Evolutionary conservation across 2,329 filamentous ascomycete species (phyloP).

Genomic region (Thelonectria rubi): DNA sequence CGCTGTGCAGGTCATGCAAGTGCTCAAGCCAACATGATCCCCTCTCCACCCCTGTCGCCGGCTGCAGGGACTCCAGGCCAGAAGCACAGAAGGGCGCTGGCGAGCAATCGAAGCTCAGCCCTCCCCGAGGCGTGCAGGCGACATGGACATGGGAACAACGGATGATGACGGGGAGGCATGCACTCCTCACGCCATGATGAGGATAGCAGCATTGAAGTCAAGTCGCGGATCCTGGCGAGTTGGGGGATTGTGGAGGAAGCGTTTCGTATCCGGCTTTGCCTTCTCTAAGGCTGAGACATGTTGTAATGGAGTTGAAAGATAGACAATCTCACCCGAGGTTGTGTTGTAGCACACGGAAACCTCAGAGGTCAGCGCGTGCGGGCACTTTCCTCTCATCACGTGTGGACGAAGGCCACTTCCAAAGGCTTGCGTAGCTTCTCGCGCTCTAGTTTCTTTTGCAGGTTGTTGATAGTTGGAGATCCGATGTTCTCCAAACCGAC

Average conservation of each 20-base stretch:
- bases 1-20: slow-evolving; percentile 54
- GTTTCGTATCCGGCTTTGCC: slow-evolving; percentile 28
- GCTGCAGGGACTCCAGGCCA: slow-evolving; percentile 45
- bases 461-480: slow-evolving; percentile 1
- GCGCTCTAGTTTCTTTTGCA: background rate
- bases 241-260: slow-evolving; percentile 14
- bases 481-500: background rate
- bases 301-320: slow-evolving; percentile 13
- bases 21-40: slow-evolving; percentile 48
- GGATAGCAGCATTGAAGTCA: slow-evolving; percentile 12
- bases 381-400: background rate
- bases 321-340: slow-evolving; percentile 12
- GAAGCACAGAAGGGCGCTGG: slow-evolving; percentile 17
- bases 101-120: slow-evolving; percentile 39
- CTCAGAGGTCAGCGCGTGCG: slow-evolving; percentile 3
- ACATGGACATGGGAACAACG: slow-evolving; percentile 36
- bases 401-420: background rate
- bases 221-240: slow-evolving; percentile 20
- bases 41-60: slow-evolving; percentile 39
- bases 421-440: background rate
- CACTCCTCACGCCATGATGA: slow-evolving; percentile 35
- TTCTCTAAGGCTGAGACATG: slow-evolving; percentile 23
- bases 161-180: slow-evolving; percentile 37
- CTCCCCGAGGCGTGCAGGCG: slow-evolving; percentile 32
- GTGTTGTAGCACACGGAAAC: background rate